Base-by-base conservation (phyloP, 2,329 filamentous ascomycete genomes). In the Neoarthrinium moseri region DNA sequence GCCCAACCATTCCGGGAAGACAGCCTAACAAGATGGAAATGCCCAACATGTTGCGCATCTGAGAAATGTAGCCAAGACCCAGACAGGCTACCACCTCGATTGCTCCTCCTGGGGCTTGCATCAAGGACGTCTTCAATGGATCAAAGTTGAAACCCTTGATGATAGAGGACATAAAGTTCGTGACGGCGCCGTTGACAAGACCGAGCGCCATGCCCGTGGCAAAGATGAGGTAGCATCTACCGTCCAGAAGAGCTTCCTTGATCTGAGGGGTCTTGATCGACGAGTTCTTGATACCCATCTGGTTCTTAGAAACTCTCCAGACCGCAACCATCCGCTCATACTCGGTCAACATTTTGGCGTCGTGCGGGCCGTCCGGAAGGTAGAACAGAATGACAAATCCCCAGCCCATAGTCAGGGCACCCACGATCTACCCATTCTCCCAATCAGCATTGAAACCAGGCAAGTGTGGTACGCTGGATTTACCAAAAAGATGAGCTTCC, bases 111-210 rank as follows among this genome's bases (percentile, higher is more conserved):
- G 70, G 71, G 5, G 70, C 67, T 39, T 71, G 67, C 6, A 73
- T 52, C 0, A 73, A 57, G 3, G 69, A 67, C 0, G 72, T 66
- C 23, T 64, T 57, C n/a, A 72, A 61, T 0, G 59, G 53, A 26
- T 51, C 51, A 45, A 59, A 68, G 20, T 62, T 60, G 43, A 67
- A 67, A 5, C 64, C 62, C 22, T 61, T 55, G 42, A 68, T 61
- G 37, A 68, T 57, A 6, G 70, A 61, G 0, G 71, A 74, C 15
- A 69, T 57, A 50, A 77, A 78, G 46, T 76, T 78, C 38, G 57
- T 54, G 1, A 77, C 69, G 4, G 72, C 69, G n/a, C 73, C 73
- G 43, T 77, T 77, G 32, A 76, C 62, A 4, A 77, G 65, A 8
- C 73, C 73, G 35, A 69, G 69, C 6, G 61, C 62, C 1, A 74